Conservation (phyloP, 371 early-diverging fungal genomes). For the Circinella minor region DNA sequence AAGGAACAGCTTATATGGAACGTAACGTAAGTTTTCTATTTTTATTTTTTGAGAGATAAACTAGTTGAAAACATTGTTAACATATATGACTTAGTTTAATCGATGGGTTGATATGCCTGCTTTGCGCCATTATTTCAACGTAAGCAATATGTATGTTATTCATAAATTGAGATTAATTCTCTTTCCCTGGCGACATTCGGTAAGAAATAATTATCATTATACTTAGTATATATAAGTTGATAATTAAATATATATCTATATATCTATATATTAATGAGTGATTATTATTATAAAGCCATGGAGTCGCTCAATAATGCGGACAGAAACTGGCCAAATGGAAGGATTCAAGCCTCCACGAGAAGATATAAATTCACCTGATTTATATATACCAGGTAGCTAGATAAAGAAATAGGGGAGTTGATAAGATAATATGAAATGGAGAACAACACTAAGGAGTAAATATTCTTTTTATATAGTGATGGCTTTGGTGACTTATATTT, state of each 20-base stretch:
- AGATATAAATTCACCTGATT: conserved; percentile 95
- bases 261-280: too few relatives aligned
- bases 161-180: conserved; percentile 88
- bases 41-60: too few relatives aligned
- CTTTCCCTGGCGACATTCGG: conserved; percentile 94
- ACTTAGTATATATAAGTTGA: too few relatives aligned
- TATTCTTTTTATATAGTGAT: conserved; percentile 58
- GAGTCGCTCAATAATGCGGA: conserved; percentile 78
- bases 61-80: too few relatives aligned
- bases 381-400: conserved; percentile 90
- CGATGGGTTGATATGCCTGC: conserved; percentile 85
- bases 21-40: conserved; percentile 72
- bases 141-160: conserved; percentile 93
- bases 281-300: conserved; percentile 59
- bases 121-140: conserved; percentile 95
- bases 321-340: conserved; percentile 86
- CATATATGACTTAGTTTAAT: conserved; percentile 59
- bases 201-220: conserved; percentile 37
- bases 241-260: too few relatives aligned
- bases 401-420: neutral
- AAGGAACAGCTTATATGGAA: conserved; percentile 90
- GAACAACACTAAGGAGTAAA: neutral
- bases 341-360: conserved; percentile 89
- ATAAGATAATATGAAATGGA: too few relatives aligned
- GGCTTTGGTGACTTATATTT: conserved; percentile 94